Evolutionary conservation across 139 green algal genomes (phyloP).

Genomic region (Micractinium sp.): DNA sequence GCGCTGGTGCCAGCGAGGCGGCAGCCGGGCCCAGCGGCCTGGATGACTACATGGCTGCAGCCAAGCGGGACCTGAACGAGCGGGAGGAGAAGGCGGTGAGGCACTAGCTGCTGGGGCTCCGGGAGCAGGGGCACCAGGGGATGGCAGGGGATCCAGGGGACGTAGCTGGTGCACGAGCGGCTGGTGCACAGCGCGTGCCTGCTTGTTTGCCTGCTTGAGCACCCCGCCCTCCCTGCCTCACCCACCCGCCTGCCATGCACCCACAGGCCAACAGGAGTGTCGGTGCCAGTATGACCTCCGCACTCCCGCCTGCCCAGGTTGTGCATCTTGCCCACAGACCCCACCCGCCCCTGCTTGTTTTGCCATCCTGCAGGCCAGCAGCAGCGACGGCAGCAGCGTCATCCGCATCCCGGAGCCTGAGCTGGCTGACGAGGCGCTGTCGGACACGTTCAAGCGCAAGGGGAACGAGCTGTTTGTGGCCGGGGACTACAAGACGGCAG

Average conservation of each 20-base stretch:
- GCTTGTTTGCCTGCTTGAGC: too few relatives aligned
- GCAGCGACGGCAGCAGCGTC: not conserved
- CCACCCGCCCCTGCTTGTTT: not conserved
- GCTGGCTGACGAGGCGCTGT: constrained; percentile 7
- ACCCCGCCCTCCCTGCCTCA: too few relatives aligned
- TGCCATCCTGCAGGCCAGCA: not conserved
- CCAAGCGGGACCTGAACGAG: not conserved
- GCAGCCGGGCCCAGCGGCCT: not conserved
- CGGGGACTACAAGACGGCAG: constrained; percentile 12
- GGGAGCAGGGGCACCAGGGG: too few relatives aligned
- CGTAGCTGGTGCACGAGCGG: too few relatives aligned
- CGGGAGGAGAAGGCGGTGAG: constrained; percentile 16
- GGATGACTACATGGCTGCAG: constrained; percentile 24
- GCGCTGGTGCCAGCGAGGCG: not conserved
- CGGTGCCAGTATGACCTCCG: not conserved
- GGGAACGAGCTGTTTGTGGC: constrained; percentile 34
- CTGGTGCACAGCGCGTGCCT: too few relatives aligned
- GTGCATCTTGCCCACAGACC: not conserved
- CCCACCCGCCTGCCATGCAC: too few relatives aligned
- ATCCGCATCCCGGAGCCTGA: not conserved
- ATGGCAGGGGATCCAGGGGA: too few relatives aligned
- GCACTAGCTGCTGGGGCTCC: too few relatives aligned
- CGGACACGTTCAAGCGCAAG: constrained; percentile 33
- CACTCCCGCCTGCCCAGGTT: not conserved
- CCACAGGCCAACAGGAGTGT: not conserved